phyloP scores from a whole-genome alignment of 2,329 filamentous ascomycete species.

The Zasmidium angulare region DNA sequence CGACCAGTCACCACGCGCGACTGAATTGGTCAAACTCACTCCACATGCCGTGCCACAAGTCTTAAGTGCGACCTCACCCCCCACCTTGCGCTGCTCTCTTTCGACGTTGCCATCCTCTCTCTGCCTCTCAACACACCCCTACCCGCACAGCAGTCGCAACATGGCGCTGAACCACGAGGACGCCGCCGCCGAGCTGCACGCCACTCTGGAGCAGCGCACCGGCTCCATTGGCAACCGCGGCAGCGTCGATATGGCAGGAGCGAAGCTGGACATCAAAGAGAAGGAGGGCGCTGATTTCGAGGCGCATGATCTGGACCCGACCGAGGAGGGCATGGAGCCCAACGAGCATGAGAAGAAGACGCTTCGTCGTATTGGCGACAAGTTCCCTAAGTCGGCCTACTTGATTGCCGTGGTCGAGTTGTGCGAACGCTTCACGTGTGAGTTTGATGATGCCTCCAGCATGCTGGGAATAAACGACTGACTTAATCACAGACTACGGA shows the following conservation, averaged over 20 bases:
- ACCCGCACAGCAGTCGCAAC: background rate
- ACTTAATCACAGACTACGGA: slow-evolving; percentile 24
- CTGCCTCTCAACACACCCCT: background rate
- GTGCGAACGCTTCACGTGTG: slow-evolving; percentile 48
- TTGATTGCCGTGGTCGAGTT: slow-evolving; percentile 52
- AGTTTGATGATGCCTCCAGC: background rate
- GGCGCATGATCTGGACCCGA: slow-evolving; percentile 19
- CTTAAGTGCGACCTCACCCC: background rate
- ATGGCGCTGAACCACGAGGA: slow-evolving; percentile 32
- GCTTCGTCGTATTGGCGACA: slow-evolving; percentile 48
- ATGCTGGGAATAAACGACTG: too few species aligned
- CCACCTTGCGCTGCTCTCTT: background rate
- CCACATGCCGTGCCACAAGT: background rate
- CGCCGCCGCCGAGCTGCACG: slow-evolving; percentile 29
- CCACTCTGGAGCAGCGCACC: slow-evolving; percentile 23
- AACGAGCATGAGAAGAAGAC: slow-evolving; percentile 44
- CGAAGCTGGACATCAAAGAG: slow-evolving; percentile 16
- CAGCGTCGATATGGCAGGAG: slow-evolving; percentile 24
- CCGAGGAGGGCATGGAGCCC: slow-evolving; percentile 38
- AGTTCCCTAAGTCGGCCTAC: slow-evolving; percentile 48
- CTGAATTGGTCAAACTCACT: background rate
- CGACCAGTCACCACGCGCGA: too few species aligned
- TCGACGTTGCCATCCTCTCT: background rate
- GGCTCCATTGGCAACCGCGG: slow-evolving; percentile 20
- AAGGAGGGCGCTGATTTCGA: slow-evolving; percentile 7